phyloP scores from a whole-genome alignment of 1,139 yeast species.

The Zygotorulaspora mrakii region DNA sequence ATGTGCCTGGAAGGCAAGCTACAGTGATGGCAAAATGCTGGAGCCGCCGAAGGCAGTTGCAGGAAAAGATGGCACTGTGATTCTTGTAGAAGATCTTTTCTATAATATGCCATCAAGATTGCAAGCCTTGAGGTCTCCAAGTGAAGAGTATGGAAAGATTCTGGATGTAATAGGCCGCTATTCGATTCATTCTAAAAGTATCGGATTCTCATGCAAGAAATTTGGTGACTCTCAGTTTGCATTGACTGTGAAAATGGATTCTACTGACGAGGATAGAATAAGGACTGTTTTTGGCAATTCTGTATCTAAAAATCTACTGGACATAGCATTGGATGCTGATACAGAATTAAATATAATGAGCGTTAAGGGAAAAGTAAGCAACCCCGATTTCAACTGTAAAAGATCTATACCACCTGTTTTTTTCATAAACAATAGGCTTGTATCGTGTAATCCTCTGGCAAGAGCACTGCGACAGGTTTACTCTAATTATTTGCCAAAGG shows the following conservation, averaged over 20 bases:
- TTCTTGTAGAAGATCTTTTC: slow-evolving; percentile 82
- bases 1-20: slow-evolving; percentile 67
- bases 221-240: slow-evolving; percentile 61
- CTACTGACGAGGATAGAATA: slow-evolving; percentile 60
- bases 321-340: slow-evolving; percentile 38
- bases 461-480: slow-evolving; percentile 67
- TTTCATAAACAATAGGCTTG: slow-evolving; percentile 81
- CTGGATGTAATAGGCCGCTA: slow-evolving; percentile 83
- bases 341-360: slow-evolving; percentile 46
- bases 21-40: slow-evolving; percentile 57
- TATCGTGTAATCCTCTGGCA: slow-evolving; percentile 73
- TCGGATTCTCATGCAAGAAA: slow-evolving; percentile 78
- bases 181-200: slow-evolving; percentile 65
- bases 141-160: slow-evolving; percentile 73
- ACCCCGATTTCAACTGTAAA: slow-evolving; percentile 67
- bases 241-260: slow-evolving; percentile 49
- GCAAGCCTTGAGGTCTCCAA: slow-evolving; percentile 58
- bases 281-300: slow-evolving; percentile 67
- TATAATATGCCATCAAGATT: slow-evolving; percentile 82
- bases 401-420: slow-evolving; percentile 65
- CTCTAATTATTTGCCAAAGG: slow-evolving; percentile 69
- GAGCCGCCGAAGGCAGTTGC: slow-evolving; percentile 71
- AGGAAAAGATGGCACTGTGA: slow-evolving; percentile 83
- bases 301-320: slow-evolving; percentile 63
- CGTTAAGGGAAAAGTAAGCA: slow-evolving; percentile 62